A percentile compares a stretch with the other conserved stretches of the same genome.
These are phyloP conservation scores for Microstroma glucosiphilum DNA, from an alignment of 1,284 basidiomycete species.

Conservation along the genomic window DNA sequence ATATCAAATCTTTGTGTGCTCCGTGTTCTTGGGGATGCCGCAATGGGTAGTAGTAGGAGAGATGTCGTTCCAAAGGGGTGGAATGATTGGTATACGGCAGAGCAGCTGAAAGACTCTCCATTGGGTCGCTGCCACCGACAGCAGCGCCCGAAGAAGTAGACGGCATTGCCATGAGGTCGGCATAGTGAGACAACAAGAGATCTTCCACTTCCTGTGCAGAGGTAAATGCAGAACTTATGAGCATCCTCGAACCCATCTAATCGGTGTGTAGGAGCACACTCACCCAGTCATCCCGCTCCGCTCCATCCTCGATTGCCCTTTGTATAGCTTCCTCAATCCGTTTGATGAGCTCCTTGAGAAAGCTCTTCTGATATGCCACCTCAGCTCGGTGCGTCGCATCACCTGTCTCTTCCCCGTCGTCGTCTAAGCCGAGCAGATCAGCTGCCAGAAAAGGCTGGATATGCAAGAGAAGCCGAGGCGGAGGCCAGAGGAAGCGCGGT, in stretches of 20 bases:
- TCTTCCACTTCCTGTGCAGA: conserved; percentile 1
- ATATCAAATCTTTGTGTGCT: background rate
- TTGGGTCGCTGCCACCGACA: background rate
- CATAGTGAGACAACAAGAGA: background rate
- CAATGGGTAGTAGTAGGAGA: background rate
- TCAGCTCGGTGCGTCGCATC: background rate
- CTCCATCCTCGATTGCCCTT: background rate
- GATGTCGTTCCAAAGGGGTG: background rate
- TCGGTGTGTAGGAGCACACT: too few relatives aligned
- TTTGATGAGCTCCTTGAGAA: background rate
- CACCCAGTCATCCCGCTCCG: background rate
- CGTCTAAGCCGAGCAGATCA: background rate
- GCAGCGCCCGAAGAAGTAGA: background rate
- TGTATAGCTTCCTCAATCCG: background rate
- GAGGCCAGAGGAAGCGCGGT: background rate
- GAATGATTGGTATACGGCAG: background rate
- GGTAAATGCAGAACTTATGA: background rate
- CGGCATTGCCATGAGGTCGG: conserved; percentile 2
- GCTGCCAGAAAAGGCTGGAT: background rate
- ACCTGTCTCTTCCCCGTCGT: background rate
- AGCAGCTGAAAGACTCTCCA: background rate
- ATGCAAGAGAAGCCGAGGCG: background rate
- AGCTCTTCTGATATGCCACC: background rate
- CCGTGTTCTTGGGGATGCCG: background rate
- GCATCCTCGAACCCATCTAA: too few relatives aligned